These are phyloP conservation scores for Artemisia annua DNA, from an alignment of 129 eudicot species.

Conservation along the genomic window DNA sequence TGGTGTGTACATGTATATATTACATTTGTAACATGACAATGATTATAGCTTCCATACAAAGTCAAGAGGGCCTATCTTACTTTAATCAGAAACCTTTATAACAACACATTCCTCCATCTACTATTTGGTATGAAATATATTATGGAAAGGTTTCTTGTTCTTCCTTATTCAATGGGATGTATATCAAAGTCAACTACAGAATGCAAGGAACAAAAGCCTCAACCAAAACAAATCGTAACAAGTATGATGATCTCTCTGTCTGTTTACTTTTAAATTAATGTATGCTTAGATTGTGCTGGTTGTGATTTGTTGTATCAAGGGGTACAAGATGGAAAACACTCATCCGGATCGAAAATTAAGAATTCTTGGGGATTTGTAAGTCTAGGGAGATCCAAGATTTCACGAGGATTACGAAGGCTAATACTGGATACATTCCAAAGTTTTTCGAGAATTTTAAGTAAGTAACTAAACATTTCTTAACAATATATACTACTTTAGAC, in stretches of 20 bases:
- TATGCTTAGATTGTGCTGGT: slow-evolving; percentile 4
- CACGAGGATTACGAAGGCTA: slow-evolving; percentile 49
- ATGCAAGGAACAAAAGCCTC: slow-evolving; percentile 29
- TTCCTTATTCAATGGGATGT: slow-evolving; percentile 72
- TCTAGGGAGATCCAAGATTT: slow-evolving; percentile 39
- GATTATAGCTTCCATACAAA: slow-evolving; percentile 53
- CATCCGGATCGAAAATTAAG: slow-evolving; percentile 38
- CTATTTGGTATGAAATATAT: slow-evolving; percentile 41
- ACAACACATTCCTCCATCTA: slow-evolving; percentile 7
- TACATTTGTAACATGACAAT: slow-evolving; percentile 37
- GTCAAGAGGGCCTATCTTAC: slow-evolving; percentile 29
- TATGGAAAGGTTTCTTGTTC: slow-evolving; percentile 53
- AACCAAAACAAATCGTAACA: slow-evolving; percentile 32
- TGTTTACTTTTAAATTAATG: background rate
- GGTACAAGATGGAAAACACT: slow-evolving; percentile 26
- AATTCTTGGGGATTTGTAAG: slow-evolving; percentile 35
- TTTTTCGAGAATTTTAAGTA: slow-evolving; percentile 64
- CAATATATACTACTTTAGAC: background rate
- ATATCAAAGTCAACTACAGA: slow-evolving; percentile 48
- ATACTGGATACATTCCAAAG: slow-evolving; percentile 43
- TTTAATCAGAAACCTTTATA: slow-evolving; percentile 16
- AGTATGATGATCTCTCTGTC: slow-evolving; percentile 30
- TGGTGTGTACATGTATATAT: slow-evolving; percentile 9
- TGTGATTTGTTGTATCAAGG: slow-evolving; percentile 8
- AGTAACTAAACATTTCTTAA: slow-evolving; percentile 13